Percentiles rank a stretch among this genome's conserved stretches.
phyloP scores from a whole-genome alignment of 129 eudicot species.

The Flaveria trinervia region DNA sequence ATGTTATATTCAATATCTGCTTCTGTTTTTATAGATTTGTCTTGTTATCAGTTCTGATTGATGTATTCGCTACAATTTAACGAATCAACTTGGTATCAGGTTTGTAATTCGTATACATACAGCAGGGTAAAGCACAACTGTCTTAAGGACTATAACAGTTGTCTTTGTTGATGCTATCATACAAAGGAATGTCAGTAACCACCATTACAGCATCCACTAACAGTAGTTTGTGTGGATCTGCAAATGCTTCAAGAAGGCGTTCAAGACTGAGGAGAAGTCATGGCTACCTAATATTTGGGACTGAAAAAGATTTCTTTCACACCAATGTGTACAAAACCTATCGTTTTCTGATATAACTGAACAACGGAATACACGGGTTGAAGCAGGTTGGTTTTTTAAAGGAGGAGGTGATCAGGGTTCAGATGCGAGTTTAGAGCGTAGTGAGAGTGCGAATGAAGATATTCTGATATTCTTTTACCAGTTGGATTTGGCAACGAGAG shows the following conservation, averaged over 20 bases:
- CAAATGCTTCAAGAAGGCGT: conserved; percentile 42
- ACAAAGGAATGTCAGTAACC: conserved; percentile 47
- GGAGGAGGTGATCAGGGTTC: conserved; percentile 73
- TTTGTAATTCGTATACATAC: neutral
- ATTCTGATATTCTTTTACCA: conserved; percentile 84
- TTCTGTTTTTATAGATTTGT: neutral
- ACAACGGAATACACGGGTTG: conserved; percentile 44
- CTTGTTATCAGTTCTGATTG: neutral
- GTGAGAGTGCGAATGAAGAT: conserved; percentile 86
- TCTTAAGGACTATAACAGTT: neutral
- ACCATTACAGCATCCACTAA: conserved; percentile 54
- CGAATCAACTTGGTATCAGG: neutral
- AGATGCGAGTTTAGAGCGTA: conserved; percentile 76
- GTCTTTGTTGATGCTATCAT: neutral
- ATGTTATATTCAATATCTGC: conserved; percentile 2
- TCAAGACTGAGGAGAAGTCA: conserved; percentile 30
- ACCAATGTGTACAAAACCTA: conserved; percentile 31
- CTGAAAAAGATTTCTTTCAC: conserved; percentile 38
- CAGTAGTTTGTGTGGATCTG: conserved; percentile 46
- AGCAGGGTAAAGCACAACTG: conserved; percentile 4
- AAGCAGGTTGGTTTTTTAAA: conserved; percentile 88
- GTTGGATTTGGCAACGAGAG: conserved; percentile 89
- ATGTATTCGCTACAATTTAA: neutral
- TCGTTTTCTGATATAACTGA: conserved; percentile 35
- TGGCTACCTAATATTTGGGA: conserved; percentile 36